Percentiles rank a stretch among this genome's conserved stretches.
Conservation (phyloP, 1,284 basidiomycete genomes). For the Trametes versicolor region DNA sequence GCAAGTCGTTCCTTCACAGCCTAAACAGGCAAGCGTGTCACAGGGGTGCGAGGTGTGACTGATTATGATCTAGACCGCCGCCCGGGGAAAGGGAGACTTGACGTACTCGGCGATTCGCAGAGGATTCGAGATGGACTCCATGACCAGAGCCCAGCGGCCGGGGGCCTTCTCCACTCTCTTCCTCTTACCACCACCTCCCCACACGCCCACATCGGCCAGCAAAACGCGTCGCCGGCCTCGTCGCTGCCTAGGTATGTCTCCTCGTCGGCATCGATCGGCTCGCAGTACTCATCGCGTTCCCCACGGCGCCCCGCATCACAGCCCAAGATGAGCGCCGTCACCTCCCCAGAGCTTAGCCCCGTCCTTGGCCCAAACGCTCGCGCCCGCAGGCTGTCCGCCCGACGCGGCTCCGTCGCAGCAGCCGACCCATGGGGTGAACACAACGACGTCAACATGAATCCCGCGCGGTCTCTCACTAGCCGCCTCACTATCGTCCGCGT, state of each 20-base stretch:
- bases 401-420: constrained; percentile 73
- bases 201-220: constrained; percentile 8
- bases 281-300: constrained; percentile 28
- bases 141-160: constrained; percentile 13
- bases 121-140: constrained; percentile 28
- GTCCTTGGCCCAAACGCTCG: constrained; percentile 37
- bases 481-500: constrained; percentile 80
- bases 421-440: constrained; percentile 71
- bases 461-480: constrained; percentile 64
- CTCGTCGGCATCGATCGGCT: constrained; percentile 21
- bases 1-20: constrained; percentile 16
- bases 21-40: constrained; percentile 23
- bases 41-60: constrained; percentile 17
- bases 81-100: constrained; percentile 34
- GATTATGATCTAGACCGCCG: constrained; percentile 26
- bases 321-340: constrained; percentile 33
- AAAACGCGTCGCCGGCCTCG: background rate
- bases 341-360: constrained; percentile 41
- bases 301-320: constrained; percentile 29
- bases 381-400: constrained; percentile 56
- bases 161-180: constrained; percentile 18
- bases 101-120: constrained; percentile 33
- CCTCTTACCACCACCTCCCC: constrained; percentile 28
- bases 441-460: constrained; percentile 59
- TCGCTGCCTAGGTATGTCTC: constrained; percentile 20